Evolutionary conservation across 192 early-diverging fungal species (phyloP), one percentile per base, ranked within the genome.

Genomic region (Funneliformis mosseae): DNA sequence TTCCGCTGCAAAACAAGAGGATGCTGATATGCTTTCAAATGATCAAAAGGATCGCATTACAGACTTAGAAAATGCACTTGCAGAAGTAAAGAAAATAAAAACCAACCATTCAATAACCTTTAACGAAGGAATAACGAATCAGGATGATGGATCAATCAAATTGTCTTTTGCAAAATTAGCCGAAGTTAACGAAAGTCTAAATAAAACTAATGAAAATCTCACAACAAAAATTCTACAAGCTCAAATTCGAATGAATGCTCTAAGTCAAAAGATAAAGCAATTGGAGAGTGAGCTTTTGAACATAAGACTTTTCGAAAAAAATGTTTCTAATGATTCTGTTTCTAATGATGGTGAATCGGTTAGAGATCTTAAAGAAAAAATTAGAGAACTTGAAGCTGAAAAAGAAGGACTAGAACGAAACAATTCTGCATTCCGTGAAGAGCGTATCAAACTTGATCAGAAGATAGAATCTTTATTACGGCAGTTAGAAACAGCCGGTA

Each of bases 11-110:
- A 70, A 74, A 25, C 84, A 81, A 63, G 81, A 84, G 45, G 83
- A 84, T 33, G 81, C 80, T 16, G 83, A 84, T 23, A 79, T 80
- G 16, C 16, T 8, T 39, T 79, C 28, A 23, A 28, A 48, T 59
- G 77, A 84, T 66, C 83, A 84, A 82, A 84, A 84, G 66, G 74
- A 74, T 23, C 68, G 64, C 48, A 85, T 85, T 41, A 25, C 63
- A 28, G 84, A 83, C 28, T 76, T 85, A 60, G 78, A 85, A 14
- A 48, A 23, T 43, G 61, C 64, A n/a, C 25, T 84, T 8, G 77
- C 64, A 5, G 81, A 62, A 23, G n/a, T 21, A 3, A 79, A 70
- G 33, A 60, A 63, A 43, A 11, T 23, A 25, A n/a, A 43, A 9
- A 27, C 72, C 7, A 64, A 18, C 11, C 8, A 23, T 14, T 64